Conservation (phyloP, 2,329 filamentous ascomycete species). For the Aspergillus phoenicis region DNA sequence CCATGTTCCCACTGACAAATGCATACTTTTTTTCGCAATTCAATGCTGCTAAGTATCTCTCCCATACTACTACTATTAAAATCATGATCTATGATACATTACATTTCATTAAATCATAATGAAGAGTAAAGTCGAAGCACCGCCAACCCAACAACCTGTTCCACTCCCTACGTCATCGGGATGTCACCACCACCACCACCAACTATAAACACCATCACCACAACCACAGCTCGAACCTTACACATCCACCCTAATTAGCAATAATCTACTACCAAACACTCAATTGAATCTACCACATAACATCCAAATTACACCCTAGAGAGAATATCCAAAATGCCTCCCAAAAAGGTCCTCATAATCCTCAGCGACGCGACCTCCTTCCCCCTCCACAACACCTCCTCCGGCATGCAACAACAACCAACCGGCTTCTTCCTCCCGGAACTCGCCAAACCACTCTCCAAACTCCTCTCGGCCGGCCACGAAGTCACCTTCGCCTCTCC, state of each 20-base stretch:
- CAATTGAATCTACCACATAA: too few relatives aligned
- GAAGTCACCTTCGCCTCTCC: conserved; percentile 52
- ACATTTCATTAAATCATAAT: too few relatives aligned
- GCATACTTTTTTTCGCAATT: too few relatives aligned
- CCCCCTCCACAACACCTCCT: conserved; percentile 35
- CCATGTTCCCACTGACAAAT: too few relatives aligned
- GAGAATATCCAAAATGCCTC: conserved; percentile 19
- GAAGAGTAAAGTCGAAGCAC: too few relatives aligned
- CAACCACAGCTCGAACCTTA: background rate
- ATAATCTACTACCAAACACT: too few relatives aligned
- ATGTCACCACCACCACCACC: background rate
- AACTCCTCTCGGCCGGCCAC: conserved; percentile 42
- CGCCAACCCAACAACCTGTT: background rate
- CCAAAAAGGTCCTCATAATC: conserved; percentile 49
- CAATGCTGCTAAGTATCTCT: too few relatives aligned
- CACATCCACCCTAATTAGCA: too few relatives aligned
- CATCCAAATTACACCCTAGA: too few relatives aligned
- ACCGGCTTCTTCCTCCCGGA: conserved; percentile 45
- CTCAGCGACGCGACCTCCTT: conserved; percentile 48
- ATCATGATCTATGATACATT: too few relatives aligned
- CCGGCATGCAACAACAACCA: conserved; percentile 30
- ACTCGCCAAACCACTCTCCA: conserved; percentile 42
- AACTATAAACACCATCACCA: background rate
- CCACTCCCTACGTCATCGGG: background rate
- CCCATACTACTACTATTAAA: too few relatives aligned